phyloP scores from a whole-genome alignment of 768 basidiomycete genomes.

The Suillus subaureus region DNA sequence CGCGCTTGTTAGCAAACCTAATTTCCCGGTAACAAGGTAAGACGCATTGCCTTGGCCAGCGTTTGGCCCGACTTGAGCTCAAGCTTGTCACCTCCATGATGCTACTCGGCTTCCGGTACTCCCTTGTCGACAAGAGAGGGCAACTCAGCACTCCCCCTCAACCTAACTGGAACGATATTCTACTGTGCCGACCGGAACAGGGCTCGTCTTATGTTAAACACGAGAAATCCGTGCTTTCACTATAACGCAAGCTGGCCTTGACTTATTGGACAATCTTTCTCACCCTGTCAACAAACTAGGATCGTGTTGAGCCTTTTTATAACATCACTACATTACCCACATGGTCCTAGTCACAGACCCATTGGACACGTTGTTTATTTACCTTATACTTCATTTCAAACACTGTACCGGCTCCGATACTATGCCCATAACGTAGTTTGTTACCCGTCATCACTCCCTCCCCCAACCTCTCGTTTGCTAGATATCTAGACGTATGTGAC shows the following conservation, averaged over 20 bases:
- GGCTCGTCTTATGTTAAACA: constrained; percentile 59
- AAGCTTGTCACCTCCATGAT: constrained; percentile 73
- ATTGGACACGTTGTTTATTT: constrained; percentile 4
- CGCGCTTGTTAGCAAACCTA: constrained; percentile 16
- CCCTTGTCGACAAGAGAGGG: constrained; percentile 57
- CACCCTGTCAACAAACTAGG: constrained; percentile 7
- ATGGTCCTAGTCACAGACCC: background rate
- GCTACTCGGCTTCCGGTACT: constrained; percentile 62
- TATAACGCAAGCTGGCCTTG: constrained; percentile 29
- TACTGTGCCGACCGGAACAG: constrained; percentile 63
- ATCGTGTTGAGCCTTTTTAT: constrained; percentile 12
- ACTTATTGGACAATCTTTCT: constrained; percentile 18
- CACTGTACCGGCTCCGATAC: constrained; percentile 5
- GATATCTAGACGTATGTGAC: constrained; percentile 16
- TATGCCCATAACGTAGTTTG: constrained; percentile 13
- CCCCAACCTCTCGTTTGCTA: constrained; percentile 13
- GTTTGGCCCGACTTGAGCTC: constrained; percentile 73
- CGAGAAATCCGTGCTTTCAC: constrained; percentile 19
- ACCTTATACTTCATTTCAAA: constrained; percentile 16
- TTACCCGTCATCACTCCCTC: constrained; percentile 10
- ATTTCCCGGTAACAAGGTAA: constrained; percentile 50
- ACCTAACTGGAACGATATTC: constrained; percentile 81
- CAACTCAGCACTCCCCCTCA: constrained; percentile 47
- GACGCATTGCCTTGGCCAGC: constrained; percentile 70
- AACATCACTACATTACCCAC: constrained; percentile 6